Conservation (phyloP, 2,329 filamentous ascomycete genomes). For the Lojkania enalia region DNA sequence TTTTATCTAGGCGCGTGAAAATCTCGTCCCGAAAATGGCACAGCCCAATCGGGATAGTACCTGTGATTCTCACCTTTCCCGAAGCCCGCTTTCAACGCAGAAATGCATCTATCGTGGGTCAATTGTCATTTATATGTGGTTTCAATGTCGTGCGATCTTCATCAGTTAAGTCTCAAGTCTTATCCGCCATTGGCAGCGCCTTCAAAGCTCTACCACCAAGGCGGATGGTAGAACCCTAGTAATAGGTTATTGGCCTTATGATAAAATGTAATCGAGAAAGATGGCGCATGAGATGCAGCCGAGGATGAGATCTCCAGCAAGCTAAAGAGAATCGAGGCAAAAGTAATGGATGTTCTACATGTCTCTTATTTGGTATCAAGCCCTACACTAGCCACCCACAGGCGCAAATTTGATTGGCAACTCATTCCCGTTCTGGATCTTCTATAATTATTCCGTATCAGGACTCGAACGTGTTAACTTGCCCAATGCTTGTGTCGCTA, state of each 20-base stretch:
- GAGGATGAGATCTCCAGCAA: constrained; percentile 12
- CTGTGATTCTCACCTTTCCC: too few relatives aligned
- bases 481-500: constrained; percentile 47
- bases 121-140: too few relatives aligned
- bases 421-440: constrained; percentile 46
- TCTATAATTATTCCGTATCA: constrained; percentile 46
- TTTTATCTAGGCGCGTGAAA: too few relatives aligned
- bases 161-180: too few relatives aligned
- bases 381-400: neutral
- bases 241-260: too few relatives aligned
- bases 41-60: too few relatives aligned
- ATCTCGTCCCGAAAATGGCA: too few relatives aligned
- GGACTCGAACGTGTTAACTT: constrained; percentile 47
- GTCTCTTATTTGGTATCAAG: too few relatives aligned
- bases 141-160: too few relatives aligned
- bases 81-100: too few relatives aligned
- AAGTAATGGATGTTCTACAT: constrained; percentile 9
- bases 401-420: constrained; percentile 39
- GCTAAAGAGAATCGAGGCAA: constrained; percentile 11
- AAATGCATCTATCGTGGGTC: too few relatives aligned
- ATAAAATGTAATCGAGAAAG: too few relatives aligned
- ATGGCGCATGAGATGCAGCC: neutral
- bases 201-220: neutral
- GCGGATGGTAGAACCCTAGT: neutral
- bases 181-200: constrained; percentile 4